Base-by-base conservation (phyloP, 495 filamentous ascomycete species). In the Aspergillus leporis region DNA sequence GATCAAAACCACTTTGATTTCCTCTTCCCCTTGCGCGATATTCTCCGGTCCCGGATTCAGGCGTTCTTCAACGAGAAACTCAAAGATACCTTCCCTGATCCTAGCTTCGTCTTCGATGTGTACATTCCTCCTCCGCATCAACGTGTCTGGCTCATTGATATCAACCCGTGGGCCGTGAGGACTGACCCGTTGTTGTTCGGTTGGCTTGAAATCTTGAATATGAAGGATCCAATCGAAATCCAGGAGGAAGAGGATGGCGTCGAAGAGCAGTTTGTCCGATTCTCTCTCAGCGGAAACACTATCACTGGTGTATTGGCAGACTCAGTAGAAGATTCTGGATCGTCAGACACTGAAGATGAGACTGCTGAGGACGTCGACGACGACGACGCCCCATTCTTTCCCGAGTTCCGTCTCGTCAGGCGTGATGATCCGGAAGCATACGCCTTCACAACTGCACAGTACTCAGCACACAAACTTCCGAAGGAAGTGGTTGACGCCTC, bases 401-500 rank as follows among this genome's bases (percentile, higher is more conserved):
- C 92, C 0, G 93, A 96, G 70, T 76, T 98, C 63, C 83, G 94
- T 47, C 77, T 99, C 12, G 82, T 98, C 28, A 86, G 87, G 56
- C 85, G 84, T 60, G 86, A 92, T 64, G 92, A 96, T 64, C 91
- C 91, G 10, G 89, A 93, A 61, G 90, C 91, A 0, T 97, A 92
- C 66, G 84, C 84, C 32, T 96, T 97, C 70, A 85, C 77, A 40
- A 89, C 91, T 10, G 83, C 91, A 16, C 90, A 93, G 71, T 98
- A 95, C 69, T 95, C 91, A 61, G 93, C 94, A 32, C 93, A 97
- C 68, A 99, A 99, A 74, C 69, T 99, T 61, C 94, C 94, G 7
- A 90, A 84, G 70, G 94, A 99, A 53, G 89, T 99, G 21, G 94
- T 98, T 19, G 92, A 98, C 67, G 94, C 94, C 2, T 89, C 90